Conservation (phyloP, 768 basidiomycete genomes). For the Panellus pusillus region DNA sequence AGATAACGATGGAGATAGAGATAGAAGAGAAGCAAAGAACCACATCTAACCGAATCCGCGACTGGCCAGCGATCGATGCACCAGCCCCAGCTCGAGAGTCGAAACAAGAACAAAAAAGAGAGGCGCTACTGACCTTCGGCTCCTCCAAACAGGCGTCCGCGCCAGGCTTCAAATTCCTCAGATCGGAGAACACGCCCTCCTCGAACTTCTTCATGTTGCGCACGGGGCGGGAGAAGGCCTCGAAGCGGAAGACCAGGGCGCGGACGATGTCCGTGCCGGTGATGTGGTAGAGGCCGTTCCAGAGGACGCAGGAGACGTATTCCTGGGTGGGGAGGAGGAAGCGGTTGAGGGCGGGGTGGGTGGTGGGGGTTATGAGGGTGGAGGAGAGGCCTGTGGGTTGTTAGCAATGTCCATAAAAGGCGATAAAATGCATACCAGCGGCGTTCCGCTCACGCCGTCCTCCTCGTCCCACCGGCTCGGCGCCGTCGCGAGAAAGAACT, state of each 20-base stretch:
- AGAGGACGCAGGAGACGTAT: conserved; percentile 87
- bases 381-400: not conserved
- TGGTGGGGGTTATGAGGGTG: conserved; percentile 10
- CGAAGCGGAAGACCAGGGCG: conserved; percentile 91
- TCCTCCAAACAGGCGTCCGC: conserved; percentile 91
- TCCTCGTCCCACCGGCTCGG: conserved; percentile 67
- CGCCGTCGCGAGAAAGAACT: conserved; percentile 86
- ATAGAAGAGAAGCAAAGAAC: too few species aligned
- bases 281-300: conserved; percentile 91
- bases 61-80: too few species aligned
- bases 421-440: not conserved
- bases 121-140: conserved; percentile 69
- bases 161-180: conserved; percentile 92
- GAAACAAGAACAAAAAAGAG: not conserved
- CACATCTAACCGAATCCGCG: too few species aligned
- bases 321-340: conserved; percentile 88
- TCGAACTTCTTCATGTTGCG: conserved; percentile 96
- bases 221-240: conserved; percentile 89
- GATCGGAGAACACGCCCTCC: conserved; percentile 92
- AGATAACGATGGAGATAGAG: too few species aligned
- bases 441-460: not conserved
- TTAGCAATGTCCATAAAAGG: too few species aligned
- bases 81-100: too few species aligned
- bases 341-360: conserved; percentile 77
- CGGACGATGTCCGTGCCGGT: conserved; percentile 97